Evolutionary conservation across 1,284 basidiomycete genomes (phyloP).

Genomic region (Veloporphyrellus conicus): DNA sequence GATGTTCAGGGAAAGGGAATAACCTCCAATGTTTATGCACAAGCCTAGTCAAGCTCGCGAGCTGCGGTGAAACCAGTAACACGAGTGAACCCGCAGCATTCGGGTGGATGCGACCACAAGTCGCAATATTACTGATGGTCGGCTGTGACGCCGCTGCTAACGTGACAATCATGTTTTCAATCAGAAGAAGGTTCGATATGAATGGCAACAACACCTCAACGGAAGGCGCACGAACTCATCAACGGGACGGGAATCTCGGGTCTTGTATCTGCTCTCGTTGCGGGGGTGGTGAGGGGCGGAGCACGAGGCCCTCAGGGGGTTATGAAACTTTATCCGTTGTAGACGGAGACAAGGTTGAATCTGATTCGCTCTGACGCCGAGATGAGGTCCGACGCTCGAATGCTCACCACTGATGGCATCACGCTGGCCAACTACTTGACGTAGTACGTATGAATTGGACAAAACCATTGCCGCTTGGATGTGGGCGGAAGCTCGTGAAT

Average conservation of each 20-base stretch:
- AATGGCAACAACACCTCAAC: conserved; percentile 17
- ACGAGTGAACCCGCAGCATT: conserved; percentile 11
- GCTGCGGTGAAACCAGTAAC: conserved; percentile 1
- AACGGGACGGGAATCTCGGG: conserved; percentile 17
- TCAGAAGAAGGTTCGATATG: conserved; percentile 20
- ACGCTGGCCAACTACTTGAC: conserved; percentile 6
- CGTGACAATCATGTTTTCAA: conserved; percentile 21
- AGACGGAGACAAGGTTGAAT: conserved; percentile 10
- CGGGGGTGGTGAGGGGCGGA: conserved; percentile 24
- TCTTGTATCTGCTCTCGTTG: conserved; percentile 15
- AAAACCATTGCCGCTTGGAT: conserved; percentile 1
- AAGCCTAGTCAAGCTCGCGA: conserved; percentile 4
- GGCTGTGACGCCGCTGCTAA: conserved; percentile 8
- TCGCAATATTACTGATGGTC: conserved; percentile 10
- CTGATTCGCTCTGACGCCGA: conserved; percentile 29
- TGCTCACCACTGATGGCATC: conserved; percentile 11
- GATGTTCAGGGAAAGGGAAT: conserved; percentile 10
- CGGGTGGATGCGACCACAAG: conserved; percentile 3
- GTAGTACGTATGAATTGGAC: conserved; percentile 9
- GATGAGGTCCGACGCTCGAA: conserved; percentile 18
- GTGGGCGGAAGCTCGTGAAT: conserved; percentile 21
- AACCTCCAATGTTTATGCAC: conserved; percentile 11
- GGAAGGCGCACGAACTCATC: conserved; percentile 8
- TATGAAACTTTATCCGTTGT: conserved; percentile 27
- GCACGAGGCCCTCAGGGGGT: conserved; percentile 16